These are phyloP conservation scores for Euphorbia pulcherrima DNA, from an alignment of 345 rosid genomes.

Conservation along the genomic window DNA sequence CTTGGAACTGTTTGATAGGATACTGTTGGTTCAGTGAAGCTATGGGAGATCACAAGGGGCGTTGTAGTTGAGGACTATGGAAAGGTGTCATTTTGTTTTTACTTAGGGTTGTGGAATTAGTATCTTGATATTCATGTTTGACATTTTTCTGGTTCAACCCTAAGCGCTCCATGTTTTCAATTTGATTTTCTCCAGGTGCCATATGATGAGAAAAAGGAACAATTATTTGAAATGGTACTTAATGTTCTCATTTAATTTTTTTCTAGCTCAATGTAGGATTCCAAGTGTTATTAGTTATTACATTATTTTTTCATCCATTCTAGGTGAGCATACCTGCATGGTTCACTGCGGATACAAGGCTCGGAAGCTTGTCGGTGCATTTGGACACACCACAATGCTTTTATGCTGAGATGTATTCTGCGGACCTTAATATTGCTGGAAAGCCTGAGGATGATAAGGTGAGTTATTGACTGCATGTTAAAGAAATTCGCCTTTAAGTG, in stretches of 20 bases:
- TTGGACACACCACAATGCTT: conserved; percentile 98
- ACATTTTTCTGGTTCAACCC: conserved; percentile 7
- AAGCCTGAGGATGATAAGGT: conserved; percentile 99
- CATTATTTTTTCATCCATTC: conserved; percentile 21
- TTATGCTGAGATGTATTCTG: conserved; percentile 97
- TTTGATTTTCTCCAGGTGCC: conserved; percentile 49
- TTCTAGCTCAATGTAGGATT: background rate
- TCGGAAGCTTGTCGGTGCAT: conserved; percentile 91
- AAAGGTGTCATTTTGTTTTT: conserved; percentile 44
- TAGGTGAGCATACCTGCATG: conserved; percentile 99
- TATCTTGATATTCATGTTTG: background rate
- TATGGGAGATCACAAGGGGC: conserved; percentile 94
- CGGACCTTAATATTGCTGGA: conserved; percentile 84
- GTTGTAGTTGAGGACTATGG: conserved; percentile 83
- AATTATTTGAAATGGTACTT: conserved; percentile 88
- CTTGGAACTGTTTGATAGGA: conserved; percentile 49
- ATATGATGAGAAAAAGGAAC: conserved; percentile 89
- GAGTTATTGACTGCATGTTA: conserved; percentile 5
- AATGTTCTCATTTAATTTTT: background rate
- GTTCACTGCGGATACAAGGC: conserved; percentile 92
- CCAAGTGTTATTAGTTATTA: conserved; percentile 14
- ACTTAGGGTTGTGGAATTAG: background rate
- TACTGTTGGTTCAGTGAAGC: conserved; percentile 83
- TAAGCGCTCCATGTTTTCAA: conserved; percentile 5
- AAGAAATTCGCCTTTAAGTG: background rate